A percentile compares a stretch with the other conserved stretches of the same genome.
phyloP scores from a whole-genome alignment of 495 filamentous ascomycete species.

The Talaromyces trachyspermus region DNA sequence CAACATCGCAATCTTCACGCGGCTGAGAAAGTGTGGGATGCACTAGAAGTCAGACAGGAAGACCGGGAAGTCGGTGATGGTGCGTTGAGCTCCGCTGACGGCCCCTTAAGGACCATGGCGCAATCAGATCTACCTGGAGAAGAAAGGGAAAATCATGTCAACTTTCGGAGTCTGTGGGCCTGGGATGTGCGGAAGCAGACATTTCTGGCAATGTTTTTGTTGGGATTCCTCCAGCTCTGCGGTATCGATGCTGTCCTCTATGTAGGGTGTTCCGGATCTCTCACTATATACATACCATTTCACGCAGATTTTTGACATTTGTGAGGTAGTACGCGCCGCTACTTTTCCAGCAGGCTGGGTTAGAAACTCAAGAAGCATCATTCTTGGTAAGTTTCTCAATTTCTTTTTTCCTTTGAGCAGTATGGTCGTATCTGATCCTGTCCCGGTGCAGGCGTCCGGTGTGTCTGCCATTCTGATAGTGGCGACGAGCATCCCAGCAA shows the following conservation, averaged over 20 bases:
- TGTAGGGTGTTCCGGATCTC: not conserved
- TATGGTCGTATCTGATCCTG: no score
- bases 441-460: conserved; percentile 33
- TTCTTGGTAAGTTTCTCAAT: conserved; percentile 32
- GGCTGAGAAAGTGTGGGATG: conserved; percentile 31
- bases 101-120: not conserved
- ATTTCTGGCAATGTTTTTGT: conserved; percentile 34
- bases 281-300: not conserved
- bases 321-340: conserved; percentile 42
- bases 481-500: conserved; percentile 38
- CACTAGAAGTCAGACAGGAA: conserved; percentile 37
- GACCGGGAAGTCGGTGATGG: conserved; percentile 41
- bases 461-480: conserved; percentile 46
- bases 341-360: conserved; percentile 46
- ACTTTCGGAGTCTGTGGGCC: not conserved
- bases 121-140: not conserved
- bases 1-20: conserved; percentile 24
- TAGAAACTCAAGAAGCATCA: conserved; percentile 36
- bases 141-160: no score
- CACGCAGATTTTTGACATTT: not conserved
- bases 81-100: no score
- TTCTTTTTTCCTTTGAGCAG: no score
- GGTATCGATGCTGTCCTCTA: conserved; percentile 46
- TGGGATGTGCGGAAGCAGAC: conserved; percentile 20
- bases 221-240: conserved; percentile 38